Evolutionary conservation across 441 rosid species (phyloP), one percentile per base, ranked within the genome.

Genomic region (Adansonia rubrostipa): DNA sequence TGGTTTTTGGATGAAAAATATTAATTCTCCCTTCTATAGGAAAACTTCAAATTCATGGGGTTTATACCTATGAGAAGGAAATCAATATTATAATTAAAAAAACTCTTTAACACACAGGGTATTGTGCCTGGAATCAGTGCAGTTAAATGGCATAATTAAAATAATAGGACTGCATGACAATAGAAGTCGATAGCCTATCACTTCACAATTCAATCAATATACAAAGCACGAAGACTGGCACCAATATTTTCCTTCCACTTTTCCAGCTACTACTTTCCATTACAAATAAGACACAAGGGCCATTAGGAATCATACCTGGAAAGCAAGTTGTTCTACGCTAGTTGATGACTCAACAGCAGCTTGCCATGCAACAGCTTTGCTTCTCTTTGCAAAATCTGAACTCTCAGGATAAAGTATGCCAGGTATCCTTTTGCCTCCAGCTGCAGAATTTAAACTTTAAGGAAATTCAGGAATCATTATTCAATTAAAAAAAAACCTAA

Each of bases 291-390:
- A 47, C 40, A 47, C 13, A 17, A 65, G 10, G n/a, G 11, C 40
- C 4, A 40, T 6, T 20, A 72, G 5, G 76, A 51, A 72, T 50
- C 57, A 67, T 80, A 96, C 99, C 95, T 90, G 98, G 57, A 96
- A 84, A 71, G 98, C 98, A 60, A 96, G 95, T 84, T 92, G 99
- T 79, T 91, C 97, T 9, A 84, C 84, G 81, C 88, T 91, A n/a
- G 83, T 85, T 77, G 98, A 91, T 77, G 96, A 90, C 79, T 92
- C 99, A 80, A 96, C 98, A n/a, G 95, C 97, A 82, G 98, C 98
- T 82, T 82, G 87, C 99, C 99, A 96, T 63, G 92, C 86, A 66
- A 90, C 83, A 79, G 78, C 84, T 83, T 88, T 91, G 88, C 88
- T 93, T 89, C 99, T 92, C 92, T 85, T 93, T 53, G 96, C 89